These are phyloP conservation scores for Pseudomonodictys pantanalensis DNA, from an alignment of 495 filamentous ascomycete species.

Conservation along the genomic window DNA sequence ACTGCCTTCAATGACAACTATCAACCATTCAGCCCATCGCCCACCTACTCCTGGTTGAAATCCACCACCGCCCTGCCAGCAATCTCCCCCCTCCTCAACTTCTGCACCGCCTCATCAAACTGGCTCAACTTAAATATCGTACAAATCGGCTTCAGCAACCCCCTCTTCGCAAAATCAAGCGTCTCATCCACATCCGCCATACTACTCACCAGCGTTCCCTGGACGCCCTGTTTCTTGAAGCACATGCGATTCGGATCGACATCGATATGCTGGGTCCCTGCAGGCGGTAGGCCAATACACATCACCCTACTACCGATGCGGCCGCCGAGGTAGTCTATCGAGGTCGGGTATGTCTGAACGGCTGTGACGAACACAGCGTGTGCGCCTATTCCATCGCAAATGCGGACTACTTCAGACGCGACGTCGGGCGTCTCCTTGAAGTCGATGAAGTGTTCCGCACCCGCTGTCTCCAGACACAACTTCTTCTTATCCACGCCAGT, in stretches of 20 bases:
- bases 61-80: slow-evolving; percentile 35
- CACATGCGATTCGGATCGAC: slow-evolving; percentile 29
- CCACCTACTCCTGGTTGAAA: slow-evolving; percentile 35
- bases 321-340: slow-evolving; percentile 12
- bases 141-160: slow-evolving; percentile 33
- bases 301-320: slow-evolving; percentile 33
- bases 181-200: slow-evolving; percentile 35
- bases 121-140: slow-evolving; percentile 25
- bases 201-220: slow-evolving; percentile 33
- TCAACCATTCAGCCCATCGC: not conserved
- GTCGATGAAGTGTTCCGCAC: slow-evolving; percentile 36
- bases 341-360: slow-evolving; percentile 22
- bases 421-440: slow-evolving; percentile 28
- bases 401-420: slow-evolving; percentile 22
- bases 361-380: slow-evolving; percentile 37
- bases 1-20: not conserved
- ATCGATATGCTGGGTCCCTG: slow-evolving; percentile 24
- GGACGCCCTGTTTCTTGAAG: slow-evolving; percentile 31
- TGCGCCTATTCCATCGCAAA: slow-evolving; percentile 34
- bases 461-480: slow-evolving; percentile 28
- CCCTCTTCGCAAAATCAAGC: slow-evolving; percentile 34
- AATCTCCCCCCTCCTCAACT: slow-evolving; percentile 35
- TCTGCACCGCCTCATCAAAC: slow-evolving; percentile 34
- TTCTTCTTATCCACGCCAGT: slow-evolving; percentile 33
- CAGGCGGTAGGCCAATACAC: slow-evolving; percentile 34